These are phyloP conservation scores for Hericium erinaceus DNA, from an alignment of 768 basidiomycete species.

Conservation along the genomic window DNA sequence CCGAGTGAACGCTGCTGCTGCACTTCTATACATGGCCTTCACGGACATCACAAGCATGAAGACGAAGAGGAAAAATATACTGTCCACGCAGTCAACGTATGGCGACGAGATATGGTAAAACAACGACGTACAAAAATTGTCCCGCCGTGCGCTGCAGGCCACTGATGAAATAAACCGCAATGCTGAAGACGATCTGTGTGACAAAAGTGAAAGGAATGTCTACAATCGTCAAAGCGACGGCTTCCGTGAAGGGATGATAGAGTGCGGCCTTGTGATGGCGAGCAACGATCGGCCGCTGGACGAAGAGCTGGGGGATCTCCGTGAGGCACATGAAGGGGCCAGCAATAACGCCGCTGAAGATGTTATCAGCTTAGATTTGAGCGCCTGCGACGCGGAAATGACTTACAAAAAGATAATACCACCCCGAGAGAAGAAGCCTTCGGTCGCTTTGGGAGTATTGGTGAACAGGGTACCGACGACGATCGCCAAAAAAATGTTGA, in stretches of 20 bases:
- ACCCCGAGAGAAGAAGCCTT: slow-evolving; percentile 64
- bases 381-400: slow-evolving; percentile 32
- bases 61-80: slow-evolving; percentile 52
- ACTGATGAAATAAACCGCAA: slow-evolving; percentile 55
- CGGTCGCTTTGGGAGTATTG: slow-evolving; percentile 41
- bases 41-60: slow-evolving; percentile 51
- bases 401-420: slow-evolving; percentile 69
- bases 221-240: slow-evolving; percentile 53
- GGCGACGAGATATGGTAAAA: background rate
- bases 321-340: slow-evolving; percentile 52
- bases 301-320: slow-evolving; percentile 48
- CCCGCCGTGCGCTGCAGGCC: slow-evolving; percentile 41
- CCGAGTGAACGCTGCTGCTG: slow-evolving; percentile 50
- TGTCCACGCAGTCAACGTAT: slow-evolving; percentile 17
- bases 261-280: slow-evolving; percentile 52
- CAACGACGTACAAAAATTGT: slow-evolving; percentile 54
- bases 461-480: slow-evolving; percentile 62
- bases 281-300: slow-evolving; percentile 49
- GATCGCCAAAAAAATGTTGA: slow-evolving; percentile 43
- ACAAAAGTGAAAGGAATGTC: slow-evolving; percentile 45
- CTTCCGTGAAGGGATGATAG: slow-evolving; percentile 50
- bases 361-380: slow-evolving; percentile 45
- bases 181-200: slow-evolving; percentile 33
- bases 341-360: slow-evolving; percentile 69
- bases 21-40: slow-evolving; percentile 65